Percentiles rank a stretch among this genome's conserved stretches.
These are phyloP conservation scores for Erodium moschatum DNA, from an alignment of 441 rosid genomes.

Conservation along the genomic window DNA sequence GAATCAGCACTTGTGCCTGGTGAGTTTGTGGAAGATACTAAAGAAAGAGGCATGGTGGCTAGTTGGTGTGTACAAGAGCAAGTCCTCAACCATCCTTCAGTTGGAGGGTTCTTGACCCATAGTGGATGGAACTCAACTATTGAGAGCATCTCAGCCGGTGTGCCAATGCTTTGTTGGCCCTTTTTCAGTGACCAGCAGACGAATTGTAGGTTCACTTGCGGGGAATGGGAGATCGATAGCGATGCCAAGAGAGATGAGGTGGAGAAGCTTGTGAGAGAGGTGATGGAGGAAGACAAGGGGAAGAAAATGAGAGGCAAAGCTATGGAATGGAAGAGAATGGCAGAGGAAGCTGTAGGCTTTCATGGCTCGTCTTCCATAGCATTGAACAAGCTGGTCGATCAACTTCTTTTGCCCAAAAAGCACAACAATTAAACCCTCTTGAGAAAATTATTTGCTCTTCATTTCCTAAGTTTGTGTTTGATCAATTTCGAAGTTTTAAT, in stretches of 20 bases:
- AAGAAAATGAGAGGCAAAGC: conserved; percentile 11
- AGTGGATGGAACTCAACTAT: conserved; percentile 52
- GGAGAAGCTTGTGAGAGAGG: conserved; percentile 13
- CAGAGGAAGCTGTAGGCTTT: background rate
- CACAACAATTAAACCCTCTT: too few species aligned
- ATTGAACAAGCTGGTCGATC: background rate
- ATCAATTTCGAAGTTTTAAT: too few species aligned
- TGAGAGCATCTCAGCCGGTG: conserved; percentile 38
- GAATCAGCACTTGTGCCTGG: conserved; percentile 34
- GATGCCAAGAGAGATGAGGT: conserved; percentile 6
- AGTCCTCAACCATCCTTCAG: conserved; percentile 36
- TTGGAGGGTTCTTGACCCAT: conserved; percentile 45
- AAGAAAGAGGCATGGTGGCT: conserved; percentile 32
- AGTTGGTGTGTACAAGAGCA: conserved; percentile 50
- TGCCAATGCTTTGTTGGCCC: conserved; percentile 58
- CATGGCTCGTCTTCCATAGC: conserved; percentile 1
- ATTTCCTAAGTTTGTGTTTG: too few species aligned
- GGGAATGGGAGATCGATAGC: conserved; percentile 19
- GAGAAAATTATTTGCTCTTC: too few species aligned
- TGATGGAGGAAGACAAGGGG: conserved; percentile 16
- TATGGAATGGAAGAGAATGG: conserved; percentile 10
- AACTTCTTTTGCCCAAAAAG: too few species aligned
- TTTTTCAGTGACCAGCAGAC: conserved; percentile 45
- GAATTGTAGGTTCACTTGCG: conserved; percentile 41
- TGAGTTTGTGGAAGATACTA: conserved; percentile 31